Percentiles rank a stretch among this genome's conserved stretches.
Conservation (phyloP, 73 alveolate genomes). For the Chromera velia region DNA sequence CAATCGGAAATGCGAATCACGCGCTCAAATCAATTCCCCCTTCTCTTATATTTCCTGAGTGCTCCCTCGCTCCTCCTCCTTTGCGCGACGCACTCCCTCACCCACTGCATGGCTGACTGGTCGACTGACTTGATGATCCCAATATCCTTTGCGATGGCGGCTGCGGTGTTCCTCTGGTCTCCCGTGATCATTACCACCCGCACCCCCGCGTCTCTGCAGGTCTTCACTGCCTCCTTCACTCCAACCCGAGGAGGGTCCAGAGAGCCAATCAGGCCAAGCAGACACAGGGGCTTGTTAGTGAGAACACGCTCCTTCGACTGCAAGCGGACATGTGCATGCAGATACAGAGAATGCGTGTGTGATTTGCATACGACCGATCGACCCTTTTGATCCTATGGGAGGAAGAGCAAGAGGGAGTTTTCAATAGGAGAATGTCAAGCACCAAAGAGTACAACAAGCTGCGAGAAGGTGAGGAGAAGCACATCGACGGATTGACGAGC, state of each 20-base stretch:
- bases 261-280: slow-evolving; percentile 32
- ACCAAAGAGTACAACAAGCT: too few relatives aligned
- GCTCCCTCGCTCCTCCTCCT: slow-evolving; percentile 15
- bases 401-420: too few relatives aligned
- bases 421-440: too few relatives aligned
- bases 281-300: slow-evolving; percentile 21
- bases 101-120: slow-evolving; percentile 63
- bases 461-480: too few relatives aligned
- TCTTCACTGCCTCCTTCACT: slow-evolving; percentile 72
- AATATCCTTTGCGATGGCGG: slow-evolving; percentile 83
- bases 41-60: too few relatives aligned
- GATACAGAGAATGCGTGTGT: too few relatives aligned
- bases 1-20: too few relatives aligned
- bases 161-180: slow-evolving; percentile 84
- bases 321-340: too few relatives aligned
- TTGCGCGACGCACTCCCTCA: slow-evolving; percentile 57
- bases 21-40: too few relatives aligned
- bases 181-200: slow-evolving; percentile 97
- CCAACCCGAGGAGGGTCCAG: slow-evolving; percentile 70
- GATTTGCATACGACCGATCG: too few relatives aligned
- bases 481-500: too few relatives aligned
- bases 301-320: slow-evolving; percentile 13
- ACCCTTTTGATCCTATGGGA: too few relatives aligned
- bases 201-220: slow-evolving; percentile 91
- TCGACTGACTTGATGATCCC: slow-evolving; percentile 57